phyloP scores from a whole-genome alignment of 2,329 filamentous ascomycete genomes.

The Neobulgaria alba region DNA sequence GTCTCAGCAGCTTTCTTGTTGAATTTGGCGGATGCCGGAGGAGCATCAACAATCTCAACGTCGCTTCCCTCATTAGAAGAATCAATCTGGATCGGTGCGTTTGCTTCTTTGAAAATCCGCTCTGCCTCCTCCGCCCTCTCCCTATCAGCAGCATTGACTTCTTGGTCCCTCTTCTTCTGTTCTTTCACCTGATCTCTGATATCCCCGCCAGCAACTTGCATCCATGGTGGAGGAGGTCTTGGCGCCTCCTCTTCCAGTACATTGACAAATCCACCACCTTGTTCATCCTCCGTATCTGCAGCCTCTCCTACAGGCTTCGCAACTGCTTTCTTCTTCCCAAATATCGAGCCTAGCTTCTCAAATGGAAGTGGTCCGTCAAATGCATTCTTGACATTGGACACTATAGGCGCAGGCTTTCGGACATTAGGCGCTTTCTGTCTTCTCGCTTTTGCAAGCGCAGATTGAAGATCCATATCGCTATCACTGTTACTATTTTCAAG shows the following conservation, averaged over 20 bases:
- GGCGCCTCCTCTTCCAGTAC: slow-evolving; percentile 24
- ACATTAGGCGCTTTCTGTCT: slow-evolving; percentile 42
- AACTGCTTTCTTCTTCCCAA: slow-evolving; percentile 34
- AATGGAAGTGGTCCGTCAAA: slow-evolving; percentile 84
- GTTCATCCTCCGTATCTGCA: slow-evolving; percentile 20
- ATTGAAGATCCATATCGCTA: slow-evolving; percentile 73
- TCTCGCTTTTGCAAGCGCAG: slow-evolving; percentile 65
- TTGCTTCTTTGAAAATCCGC: slow-evolving; percentile 36
- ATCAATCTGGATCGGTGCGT: slow-evolving; percentile 52
- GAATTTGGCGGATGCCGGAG: slow-evolving; percentile 19
- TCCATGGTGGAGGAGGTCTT: slow-evolving; percentile 67
- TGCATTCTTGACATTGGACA: slow-evolving; percentile 49
- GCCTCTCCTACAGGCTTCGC: slow-evolving; percentile 10
- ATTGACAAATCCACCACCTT: slow-evolving; percentile 33
- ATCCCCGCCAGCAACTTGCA: slow-evolving; percentile 49
- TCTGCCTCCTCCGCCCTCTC: slow-evolving; percentile 49
- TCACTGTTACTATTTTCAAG: slow-evolving; percentile 31
- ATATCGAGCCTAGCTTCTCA: slow-evolving; percentile 65
- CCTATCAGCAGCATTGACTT: slow-evolving; percentile 57
- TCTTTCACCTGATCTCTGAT: slow-evolving; percentile 55
- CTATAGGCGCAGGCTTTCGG: slow-evolving; percentile 30
- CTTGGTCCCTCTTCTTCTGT: slow-evolving; percentile 46
- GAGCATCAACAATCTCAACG: slow-evolving; percentile 47
- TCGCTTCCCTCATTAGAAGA: slow-evolving; percentile 50
- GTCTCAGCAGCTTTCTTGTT: slow-evolving; percentile 1